phyloP scores from a whole-genome alignment of 1,284 basidiomycete genomes.

The Ustilago loliicola region DNA sequence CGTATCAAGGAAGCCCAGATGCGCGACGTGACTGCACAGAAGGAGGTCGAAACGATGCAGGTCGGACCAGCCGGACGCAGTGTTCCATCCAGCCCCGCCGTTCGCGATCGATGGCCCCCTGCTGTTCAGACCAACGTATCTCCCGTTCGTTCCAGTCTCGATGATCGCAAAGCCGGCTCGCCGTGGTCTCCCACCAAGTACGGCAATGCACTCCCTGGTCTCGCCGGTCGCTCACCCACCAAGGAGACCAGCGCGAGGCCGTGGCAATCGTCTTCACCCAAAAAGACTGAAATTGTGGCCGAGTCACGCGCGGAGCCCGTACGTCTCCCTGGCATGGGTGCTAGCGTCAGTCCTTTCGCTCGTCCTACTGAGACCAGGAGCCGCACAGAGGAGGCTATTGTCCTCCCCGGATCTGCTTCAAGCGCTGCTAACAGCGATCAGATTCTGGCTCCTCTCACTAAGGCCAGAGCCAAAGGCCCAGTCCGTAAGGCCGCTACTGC shows the following conservation, averaged over 20 bases:
- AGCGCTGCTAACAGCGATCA: slow-evolving; percentile 17
- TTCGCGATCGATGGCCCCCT: slow-evolving; percentile 52
- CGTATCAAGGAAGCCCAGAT: slow-evolving; percentile 62
- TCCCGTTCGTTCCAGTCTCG: slow-evolving; percentile 24
- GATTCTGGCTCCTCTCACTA: slow-evolving; percentile 37
- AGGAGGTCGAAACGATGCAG: slow-evolving; percentile 41
- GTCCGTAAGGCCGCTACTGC: slow-evolving; percentile 19
- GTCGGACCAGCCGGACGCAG: slow-evolving; percentile 31
- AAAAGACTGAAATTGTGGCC: slow-evolving; percentile 25
- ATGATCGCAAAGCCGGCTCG: slow-evolving; percentile 30
- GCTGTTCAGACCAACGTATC: slow-evolving; percentile 25
- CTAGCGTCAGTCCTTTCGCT: slow-evolving; percentile 38
- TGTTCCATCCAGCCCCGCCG: slow-evolving; percentile 39
- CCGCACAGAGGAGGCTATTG: slow-evolving; percentile 25
- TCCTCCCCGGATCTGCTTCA: slow-evolving; percentile 2
- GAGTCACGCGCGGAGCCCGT: slow-evolving; percentile 44
- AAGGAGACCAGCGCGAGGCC: slow-evolving; percentile 25
- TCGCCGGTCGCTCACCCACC: slow-evolving; percentile 43
- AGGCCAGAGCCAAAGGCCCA: slow-evolving; percentile 33
- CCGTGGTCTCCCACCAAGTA: slow-evolving; percentile 52
- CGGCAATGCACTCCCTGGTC: slow-evolving; percentile 52
- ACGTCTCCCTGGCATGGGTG: slow-evolving; percentile 55
- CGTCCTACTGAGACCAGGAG: slow-evolving; percentile 29
- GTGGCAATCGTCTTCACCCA: slow-evolving; percentile 29
- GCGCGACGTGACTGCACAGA: slow-evolving; percentile 44